Conservation (phyloP, 352 stramenopile species). For the Phytophthora pinifolia region DNA sequence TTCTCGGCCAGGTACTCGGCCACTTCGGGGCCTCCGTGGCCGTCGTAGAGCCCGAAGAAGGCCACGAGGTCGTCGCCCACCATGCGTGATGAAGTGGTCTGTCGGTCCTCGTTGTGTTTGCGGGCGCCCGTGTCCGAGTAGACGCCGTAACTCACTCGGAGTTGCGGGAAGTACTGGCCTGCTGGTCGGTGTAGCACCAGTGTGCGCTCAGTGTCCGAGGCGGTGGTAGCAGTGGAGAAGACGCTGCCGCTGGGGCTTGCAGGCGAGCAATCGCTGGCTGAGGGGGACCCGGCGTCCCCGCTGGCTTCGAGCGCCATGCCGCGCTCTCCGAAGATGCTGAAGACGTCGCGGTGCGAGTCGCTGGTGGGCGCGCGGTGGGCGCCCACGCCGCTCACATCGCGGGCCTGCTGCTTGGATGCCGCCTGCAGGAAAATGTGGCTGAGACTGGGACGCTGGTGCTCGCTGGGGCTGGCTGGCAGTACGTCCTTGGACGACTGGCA, state of each 20-base stretch:
- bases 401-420: constrained; percentile 43
- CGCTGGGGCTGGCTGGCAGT: constrained; percentile 28
- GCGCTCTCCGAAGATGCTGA: constrained; percentile 83
- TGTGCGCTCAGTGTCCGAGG: constrained; percentile 74
- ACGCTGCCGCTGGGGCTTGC: constrained; percentile 59
- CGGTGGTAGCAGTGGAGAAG: constrained; percentile 74
- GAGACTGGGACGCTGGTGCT: constrained; percentile 41
- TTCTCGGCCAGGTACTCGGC: constrained; percentile 64
- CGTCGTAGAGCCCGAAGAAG: constrained; percentile 88
- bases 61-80: constrained; percentile 63
- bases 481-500: constrained; percentile 65
- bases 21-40: constrained; percentile 71
- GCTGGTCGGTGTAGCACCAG: constrained; percentile 45
- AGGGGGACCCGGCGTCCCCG: constrained; percentile 15
- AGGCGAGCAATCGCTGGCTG: constrained; percentile 44
- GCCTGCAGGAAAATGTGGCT: constrained; percentile 53
- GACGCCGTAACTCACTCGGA: constrained; percentile 66
- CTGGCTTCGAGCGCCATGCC: constrained; percentile 66
- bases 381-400: constrained; percentile 27
- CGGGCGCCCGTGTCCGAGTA: constrained; percentile 78
- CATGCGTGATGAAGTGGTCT: constrained; percentile 46
- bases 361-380: constrained; percentile 19
- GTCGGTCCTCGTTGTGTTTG: constrained; percentile 77
- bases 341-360: constrained; percentile 74
- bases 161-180: constrained; percentile 52